Base-by-base conservation (phyloP, 2,329 filamentous ascomycete genomes). In the Fusarium oxysporum region DNA sequence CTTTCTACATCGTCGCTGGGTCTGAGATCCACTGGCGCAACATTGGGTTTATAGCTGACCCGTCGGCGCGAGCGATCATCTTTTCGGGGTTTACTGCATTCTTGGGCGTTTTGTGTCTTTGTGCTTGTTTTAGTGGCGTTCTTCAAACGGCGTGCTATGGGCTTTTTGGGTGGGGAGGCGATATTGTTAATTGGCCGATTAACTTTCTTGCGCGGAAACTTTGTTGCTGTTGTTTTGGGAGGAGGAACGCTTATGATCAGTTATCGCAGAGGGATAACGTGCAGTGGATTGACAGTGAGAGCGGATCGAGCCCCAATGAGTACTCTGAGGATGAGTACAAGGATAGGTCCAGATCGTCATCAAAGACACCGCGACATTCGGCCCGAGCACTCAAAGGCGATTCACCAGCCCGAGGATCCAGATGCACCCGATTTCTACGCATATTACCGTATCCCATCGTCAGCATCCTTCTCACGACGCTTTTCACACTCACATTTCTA, bases 21-120 rank as follows among this genome's bases (percentile, higher is more conserved):
- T 79, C 80, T 0, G 81, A 82, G 32, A 77, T 82, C 8, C 81
- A 79, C 48, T 82, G 81, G 81, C 76, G 80, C 17, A 82, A 82
- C 53, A 72, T 81, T n/a, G 80, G 71, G 1, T 57, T 82, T 13
- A 80, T 77, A 3, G 73, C 77, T 21, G 81, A 82, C 30, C 70
- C 80, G 3, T 76, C 80, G 2, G 78, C 80, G 5, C 75, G 80
- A 47, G 72, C 74, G 10, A 73, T 82, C n/a, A 70, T 83, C 21
- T 71, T 82, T 33, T 78, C 81, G 1, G 81, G 81, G 1, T 51
- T 80, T 21, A 70, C 81, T 43, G 79, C 79, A 6, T 77, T 78
- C 10, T 13, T 66, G 8, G 48, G 78, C 33, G 77, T 78, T 21
- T 55, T 76, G 7, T 37, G 28, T 8, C 55, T 62, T 3, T 69